A percentile compares a stretch with the other conserved stretches of the same genome.
These are phyloP conservation scores for Polyporus tsugae DNA, from an alignment of 1,284 basidiomycete genomes.

Conservation along the genomic window DNA sequence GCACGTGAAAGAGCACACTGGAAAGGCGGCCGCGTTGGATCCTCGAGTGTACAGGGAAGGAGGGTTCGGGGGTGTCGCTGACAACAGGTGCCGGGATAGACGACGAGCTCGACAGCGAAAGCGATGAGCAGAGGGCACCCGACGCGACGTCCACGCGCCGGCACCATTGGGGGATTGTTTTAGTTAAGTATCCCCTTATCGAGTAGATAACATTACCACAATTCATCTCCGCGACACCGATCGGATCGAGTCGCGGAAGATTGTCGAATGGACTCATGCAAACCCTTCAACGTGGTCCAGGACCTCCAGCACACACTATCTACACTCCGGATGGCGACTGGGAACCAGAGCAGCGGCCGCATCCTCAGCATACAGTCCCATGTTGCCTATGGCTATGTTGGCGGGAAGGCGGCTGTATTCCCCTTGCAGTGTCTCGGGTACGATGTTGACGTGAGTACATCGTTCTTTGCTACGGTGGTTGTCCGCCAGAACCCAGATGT, in stretches of 20 bases:
- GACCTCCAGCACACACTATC: conserved; percentile 27
- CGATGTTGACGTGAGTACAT: conserved; percentile 88
- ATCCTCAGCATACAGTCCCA: conserved; percentile 93
- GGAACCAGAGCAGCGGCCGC: conserved; percentile 43
- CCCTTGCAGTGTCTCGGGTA: conserved; percentile 95
- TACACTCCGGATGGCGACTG: conserved; percentile 36
- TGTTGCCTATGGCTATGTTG: conserved; percentile 96
- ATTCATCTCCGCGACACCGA: conserved; percentile 1
- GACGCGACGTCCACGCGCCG: not conserved
- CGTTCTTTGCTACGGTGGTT: not conserved
- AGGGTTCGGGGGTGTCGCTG: not conserved
- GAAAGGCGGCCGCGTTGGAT: not conserved
- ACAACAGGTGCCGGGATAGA: not conserved
- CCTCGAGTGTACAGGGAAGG: not conserved
- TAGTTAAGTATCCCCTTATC: not conserved
- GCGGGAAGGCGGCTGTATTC: conserved; percentile 93
- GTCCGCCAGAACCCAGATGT: conserved; percentile 8
- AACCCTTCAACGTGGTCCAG: not conserved
- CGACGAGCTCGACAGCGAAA: not conserved
- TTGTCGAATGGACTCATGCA: not conserved
- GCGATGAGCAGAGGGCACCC: not conserved
- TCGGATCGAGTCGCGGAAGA: conserved; percentile 24
- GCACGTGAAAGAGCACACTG: conserved; percentile 26
- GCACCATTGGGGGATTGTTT: not conserved
- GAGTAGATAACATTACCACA: not conserved